Evolutionary conservation across 176 grass and related monocot genomes (phyloP), one percentile per base, ranked within the genome.

Genomic region (Triticum timopheevii): DNA sequence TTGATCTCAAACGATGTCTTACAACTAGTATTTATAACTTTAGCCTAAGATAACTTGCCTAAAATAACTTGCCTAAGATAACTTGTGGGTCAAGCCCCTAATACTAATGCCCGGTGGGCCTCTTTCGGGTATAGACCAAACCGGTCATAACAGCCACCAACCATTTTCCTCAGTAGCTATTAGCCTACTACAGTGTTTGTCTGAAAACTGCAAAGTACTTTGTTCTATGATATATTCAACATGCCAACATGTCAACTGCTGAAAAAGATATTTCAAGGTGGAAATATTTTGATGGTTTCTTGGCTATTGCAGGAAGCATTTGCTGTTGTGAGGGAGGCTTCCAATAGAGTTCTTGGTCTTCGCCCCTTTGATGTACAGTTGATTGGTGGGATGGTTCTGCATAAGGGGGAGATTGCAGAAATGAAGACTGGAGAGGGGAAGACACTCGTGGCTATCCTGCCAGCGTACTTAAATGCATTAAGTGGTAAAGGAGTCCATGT

Each of bases 341-440:
- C 96, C 40, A 96, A 94, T 88, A 92, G 93, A 88, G 93, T 98
- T 79, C 83, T 98, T 73, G 93, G 96, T 27, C 90, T 98, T 86
- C 88, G 92, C 8, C 96, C 96, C 74, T 98, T 98, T 39, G 96
- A 98, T 96, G 96, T 98, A 13, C 93, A 91, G 40, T 76, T 91
- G 82, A 83, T 90, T 90, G 97, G 97, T 93, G 97, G 94, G 17
- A 96, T 98, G 88, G 92, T 98, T 90, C 90, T 98, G 62, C 97
- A 98, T 70, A 98, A 96, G 68, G 97, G 96, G 22, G 93, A 98
- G 87, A 96, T 98, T 73, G 88, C 93, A 82, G 97, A 98, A 88
- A 98, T 98, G 97, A 94, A 93, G 84, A 98, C 97, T 35, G 94
- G 97, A 91, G 97, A 98, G 89, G 96, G 97, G 76, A 98, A 98